Conservation (phyloP, 768 basidiomycete species). For the Pleurotus tuoliensis region DNA sequence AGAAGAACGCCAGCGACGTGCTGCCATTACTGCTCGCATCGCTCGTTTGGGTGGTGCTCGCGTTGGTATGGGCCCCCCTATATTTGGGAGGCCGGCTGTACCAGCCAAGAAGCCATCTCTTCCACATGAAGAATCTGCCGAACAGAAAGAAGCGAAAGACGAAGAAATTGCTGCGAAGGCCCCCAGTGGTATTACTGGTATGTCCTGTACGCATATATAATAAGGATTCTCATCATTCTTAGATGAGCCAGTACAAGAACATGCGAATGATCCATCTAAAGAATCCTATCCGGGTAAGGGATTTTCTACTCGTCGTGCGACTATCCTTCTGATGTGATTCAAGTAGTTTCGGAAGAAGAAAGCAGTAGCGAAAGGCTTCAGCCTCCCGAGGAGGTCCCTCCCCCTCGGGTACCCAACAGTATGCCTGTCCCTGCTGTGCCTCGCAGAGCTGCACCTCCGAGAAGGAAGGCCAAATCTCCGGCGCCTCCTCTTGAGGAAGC, state of each 20-base stretch:
- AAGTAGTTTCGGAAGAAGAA: no score
- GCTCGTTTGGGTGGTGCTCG: slow-evolving; percentile 85
- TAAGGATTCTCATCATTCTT: slow-evolving; percentile 4
- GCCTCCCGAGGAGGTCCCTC: background rate
- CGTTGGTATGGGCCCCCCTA: slow-evolving; percentile 75
- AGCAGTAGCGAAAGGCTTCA: background rate
- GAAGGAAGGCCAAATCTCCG: slow-evolving; percentile 60
- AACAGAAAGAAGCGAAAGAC: slow-evolving; percentile 6
- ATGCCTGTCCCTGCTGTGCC: slow-evolving; percentile 79
- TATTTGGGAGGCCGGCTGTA: slow-evolving; percentile 51
- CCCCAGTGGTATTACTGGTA: background rate
- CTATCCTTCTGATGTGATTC: no score
- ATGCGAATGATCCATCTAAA: no score
- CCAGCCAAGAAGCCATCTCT: slow-evolving; percentile 27
- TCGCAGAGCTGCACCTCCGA: slow-evolving; percentile 70
- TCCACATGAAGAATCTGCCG: slow-evolving; percentile 12
- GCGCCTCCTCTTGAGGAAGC: slow-evolving; percentile 23
- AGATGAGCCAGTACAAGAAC: slow-evolving; percentile 12
- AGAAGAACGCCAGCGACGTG: slow-evolving; percentile 75
- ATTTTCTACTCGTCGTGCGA: no score
- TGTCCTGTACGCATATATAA: background rate
- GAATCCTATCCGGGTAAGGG: no score
- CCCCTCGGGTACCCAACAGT: slow-evolving; percentile 39
- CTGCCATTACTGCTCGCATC: slow-evolving; percentile 90
- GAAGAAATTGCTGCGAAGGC: background rate